Conservation (phyloP, 805 yeast species). For the Candida ascalaphidarum region DNA sequence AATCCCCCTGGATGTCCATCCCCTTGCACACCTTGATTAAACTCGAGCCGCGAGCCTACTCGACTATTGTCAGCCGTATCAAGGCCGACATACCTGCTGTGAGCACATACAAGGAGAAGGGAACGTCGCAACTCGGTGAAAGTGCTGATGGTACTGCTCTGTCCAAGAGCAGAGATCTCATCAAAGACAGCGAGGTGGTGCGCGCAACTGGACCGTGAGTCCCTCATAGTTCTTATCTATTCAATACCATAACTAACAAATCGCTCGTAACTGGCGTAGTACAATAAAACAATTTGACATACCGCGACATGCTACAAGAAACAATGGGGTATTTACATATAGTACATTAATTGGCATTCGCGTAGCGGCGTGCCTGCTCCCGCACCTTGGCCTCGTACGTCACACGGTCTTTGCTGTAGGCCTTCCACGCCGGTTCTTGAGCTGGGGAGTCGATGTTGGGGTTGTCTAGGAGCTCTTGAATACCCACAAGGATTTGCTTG, state of each 20-base stretch:
- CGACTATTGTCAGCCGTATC: slow-evolving; percentile 78
- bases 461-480: slow-evolving; percentile 80
- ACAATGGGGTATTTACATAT: too few species aligned
- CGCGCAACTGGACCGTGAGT: too few species aligned
- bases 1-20: slow-evolving; percentile 98
- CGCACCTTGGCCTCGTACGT: slow-evolving; percentile 68
- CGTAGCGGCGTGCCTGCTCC: slow-evolving; percentile 73
- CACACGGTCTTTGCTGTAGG: slow-evolving; percentile 59
- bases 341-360: slow-evolving; percentile 11
- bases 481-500: slow-evolving; percentile 82
- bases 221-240: not conserved
- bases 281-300: too few species aligned
- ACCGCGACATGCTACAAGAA: too few species aligned
- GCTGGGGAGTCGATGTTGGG: slow-evolving; percentile 98
- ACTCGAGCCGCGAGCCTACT: slow-evolving; percentile 91
- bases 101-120: slow-evolving; percentile 91
- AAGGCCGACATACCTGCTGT: slow-evolving; percentile 98
- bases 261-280: too few species aligned
- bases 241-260: not conserved
- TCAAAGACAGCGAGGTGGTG: slow-evolving; percentile 26
- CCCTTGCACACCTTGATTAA: slow-evolving; percentile 93
- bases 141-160: slow-evolving; percentile 24
- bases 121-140: slow-evolving; percentile 64
- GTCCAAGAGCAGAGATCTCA: slow-evolving; percentile 42
- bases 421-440: slow-evolving; percentile 93